phyloP scores from a whole-genome alignment of 1,284 basidiomycete genomes.

The Schizophyllum amplum region DNA sequence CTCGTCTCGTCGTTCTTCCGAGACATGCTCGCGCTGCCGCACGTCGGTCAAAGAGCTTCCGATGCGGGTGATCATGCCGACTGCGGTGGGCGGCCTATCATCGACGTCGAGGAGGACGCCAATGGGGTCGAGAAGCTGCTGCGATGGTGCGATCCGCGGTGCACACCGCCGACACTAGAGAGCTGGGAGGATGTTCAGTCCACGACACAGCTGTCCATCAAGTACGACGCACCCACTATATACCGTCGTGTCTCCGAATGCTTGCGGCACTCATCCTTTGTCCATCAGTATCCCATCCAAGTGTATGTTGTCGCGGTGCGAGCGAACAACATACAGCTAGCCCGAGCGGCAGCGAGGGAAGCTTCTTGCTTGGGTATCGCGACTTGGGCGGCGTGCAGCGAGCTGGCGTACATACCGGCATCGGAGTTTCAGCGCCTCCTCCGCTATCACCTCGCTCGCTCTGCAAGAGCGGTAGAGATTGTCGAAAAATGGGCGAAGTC shows the following conservation, averaged over 20 bases:
- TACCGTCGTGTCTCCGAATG: background rate
- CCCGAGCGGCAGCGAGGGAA: background rate
- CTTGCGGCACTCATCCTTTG: background rate
- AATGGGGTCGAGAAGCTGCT: background rate
- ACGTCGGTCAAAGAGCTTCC: background rate
- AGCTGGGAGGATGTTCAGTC: constrained; percentile 41
- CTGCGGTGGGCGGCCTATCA: background rate
- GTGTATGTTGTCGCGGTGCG: background rate
- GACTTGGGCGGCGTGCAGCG: background rate
- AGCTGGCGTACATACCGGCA: background rate
- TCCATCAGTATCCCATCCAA: background rate
- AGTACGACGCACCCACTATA: background rate
- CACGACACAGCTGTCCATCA: constrained; percentile 44
- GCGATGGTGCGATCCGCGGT: background rate
- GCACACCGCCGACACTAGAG: background rate
- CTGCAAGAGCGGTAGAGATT: background rate
- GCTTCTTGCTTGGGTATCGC: background rate
- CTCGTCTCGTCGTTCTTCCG: constrained; percentile 9
- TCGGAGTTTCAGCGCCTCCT: background rate
- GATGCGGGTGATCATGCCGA: background rate
- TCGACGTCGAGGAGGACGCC: background rate
- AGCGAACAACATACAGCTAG: background rate
- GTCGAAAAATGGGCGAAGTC: background rate
- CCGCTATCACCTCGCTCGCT: background rate
- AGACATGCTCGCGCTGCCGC: constrained; percentile 9